These are phyloP conservation scores for Coelastrella sp. DNA, from an alignment of 139 green algal genomes.

Conservation along the genomic window DNA sequence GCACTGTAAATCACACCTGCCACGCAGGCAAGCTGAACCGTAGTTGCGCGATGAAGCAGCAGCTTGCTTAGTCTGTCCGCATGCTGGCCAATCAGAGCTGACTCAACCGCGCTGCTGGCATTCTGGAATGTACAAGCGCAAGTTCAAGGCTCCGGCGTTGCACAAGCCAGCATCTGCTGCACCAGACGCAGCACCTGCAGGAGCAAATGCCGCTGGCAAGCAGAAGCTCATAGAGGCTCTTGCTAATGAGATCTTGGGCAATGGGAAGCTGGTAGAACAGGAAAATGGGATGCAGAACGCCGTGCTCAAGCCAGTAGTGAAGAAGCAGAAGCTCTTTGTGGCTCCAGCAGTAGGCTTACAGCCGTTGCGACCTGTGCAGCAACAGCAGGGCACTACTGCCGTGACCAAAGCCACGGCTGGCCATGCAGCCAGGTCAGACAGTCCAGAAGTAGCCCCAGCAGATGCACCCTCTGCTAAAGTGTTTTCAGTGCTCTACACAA, in stretches of 20 bases:
- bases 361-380: neutral
- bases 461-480: neutral
- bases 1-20: no score
- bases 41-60: no score
- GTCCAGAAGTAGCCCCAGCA: neutral
- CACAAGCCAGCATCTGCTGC: neutral
- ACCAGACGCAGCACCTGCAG: constrained; percentile 21
- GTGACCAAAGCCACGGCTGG: neutral
- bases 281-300: neutral
- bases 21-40: no score
- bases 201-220: neutral
- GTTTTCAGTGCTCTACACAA: constrained; percentile 6
- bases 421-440: neutral
- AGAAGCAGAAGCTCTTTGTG: constrained; percentile 18
- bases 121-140: constrained; percentile 27
- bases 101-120: no score
- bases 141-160: neutral
- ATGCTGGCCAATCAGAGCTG: no score
- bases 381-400: neutral
- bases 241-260: neutral
- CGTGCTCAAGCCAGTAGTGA: neutral
- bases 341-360: neutral
- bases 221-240: neutral
- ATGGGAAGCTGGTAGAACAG: neutral
- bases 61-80: neutral